Conservation (phyloP, 75 land plant species). For the Picea glauca region DNA sequence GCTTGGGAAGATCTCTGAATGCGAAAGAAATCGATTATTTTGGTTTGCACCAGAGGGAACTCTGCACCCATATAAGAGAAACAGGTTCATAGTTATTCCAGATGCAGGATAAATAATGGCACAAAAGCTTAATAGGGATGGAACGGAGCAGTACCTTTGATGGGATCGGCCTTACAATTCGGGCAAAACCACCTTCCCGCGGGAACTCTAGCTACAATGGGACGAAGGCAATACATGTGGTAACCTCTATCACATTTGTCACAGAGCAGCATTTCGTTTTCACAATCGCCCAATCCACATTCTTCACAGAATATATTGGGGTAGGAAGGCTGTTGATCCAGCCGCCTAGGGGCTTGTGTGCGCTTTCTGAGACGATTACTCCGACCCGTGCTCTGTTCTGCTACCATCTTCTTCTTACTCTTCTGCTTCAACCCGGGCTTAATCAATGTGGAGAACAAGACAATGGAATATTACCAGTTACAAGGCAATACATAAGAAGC, state of each 20-base stretch:
- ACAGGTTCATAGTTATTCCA: background rate
- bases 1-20: slow-evolving; percentile 12
- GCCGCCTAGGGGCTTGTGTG: no score
- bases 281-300: slow-evolving; percentile 42
- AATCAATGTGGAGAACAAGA: no score
- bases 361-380: no score
- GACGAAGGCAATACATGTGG: slow-evolving; percentile 57
- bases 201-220: slow-evolving; percentile 56
- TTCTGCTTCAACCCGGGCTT: no score
- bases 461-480: no score
- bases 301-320: slow-evolving; percentile 28
- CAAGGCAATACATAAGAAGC: no score
- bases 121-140: background rate
- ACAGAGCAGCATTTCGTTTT: slow-evolving; percentile 50
- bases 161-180: slow-evolving; percentile 20
- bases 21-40: slow-evolving; percentile 28
- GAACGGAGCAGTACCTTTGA: slow-evolving; percentile 17
- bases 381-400: no score
- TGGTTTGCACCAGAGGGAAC: slow-evolving; percentile 32
- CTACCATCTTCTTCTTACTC: no score
- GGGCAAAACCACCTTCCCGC: slow-evolving; percentile 65
- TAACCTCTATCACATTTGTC: slow-evolving; percentile 68
- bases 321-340: no score
- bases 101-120: background rate
- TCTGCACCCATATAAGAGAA: slow-evolving; percentile 12